A percentile compares a stretch with the other conserved stretches of the same genome.
phyloP scores from a whole-genome alignment of 371 early-diverging fungal species.

The Blastocladiella emersonii region DNA sequence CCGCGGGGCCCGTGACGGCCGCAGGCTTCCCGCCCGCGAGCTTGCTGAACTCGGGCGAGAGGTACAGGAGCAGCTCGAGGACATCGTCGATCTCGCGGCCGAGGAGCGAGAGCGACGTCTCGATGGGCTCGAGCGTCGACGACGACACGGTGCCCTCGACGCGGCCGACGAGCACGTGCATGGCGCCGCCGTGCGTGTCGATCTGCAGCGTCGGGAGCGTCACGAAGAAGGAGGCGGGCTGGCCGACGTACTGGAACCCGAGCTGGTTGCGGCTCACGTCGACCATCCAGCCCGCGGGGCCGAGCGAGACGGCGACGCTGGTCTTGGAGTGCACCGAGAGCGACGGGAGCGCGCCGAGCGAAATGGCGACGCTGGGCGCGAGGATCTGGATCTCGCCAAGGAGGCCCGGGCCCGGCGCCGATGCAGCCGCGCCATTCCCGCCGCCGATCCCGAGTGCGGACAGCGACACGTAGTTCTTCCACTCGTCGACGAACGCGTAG shows the following conservation, averaged over 20 bases:
- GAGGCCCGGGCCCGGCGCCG: neutral
- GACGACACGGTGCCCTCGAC: neutral
- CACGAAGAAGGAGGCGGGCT: neutral
- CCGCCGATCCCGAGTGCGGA: conserved; percentile 20
- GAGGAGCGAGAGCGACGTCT: conserved; percentile 29
- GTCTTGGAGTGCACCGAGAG: neutral
- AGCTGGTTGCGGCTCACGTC: neutral
- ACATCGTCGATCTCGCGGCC: conserved; percentile 65
- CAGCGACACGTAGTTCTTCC: conserved; percentile 57
- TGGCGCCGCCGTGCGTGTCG: neutral
- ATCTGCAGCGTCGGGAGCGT: neutral
- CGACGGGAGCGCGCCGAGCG: neutral
- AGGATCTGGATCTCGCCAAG: neutral
- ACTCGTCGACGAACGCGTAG: conserved; percentile 62
- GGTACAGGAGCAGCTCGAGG: conserved; percentile 50
- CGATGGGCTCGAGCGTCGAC: neutral
- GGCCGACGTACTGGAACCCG: neutral
- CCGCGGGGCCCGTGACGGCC: too few species aligned
- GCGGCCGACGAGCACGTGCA: neutral
- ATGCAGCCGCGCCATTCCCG: neutral
- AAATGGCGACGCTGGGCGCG: neutral
- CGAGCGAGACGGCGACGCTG: neutral
- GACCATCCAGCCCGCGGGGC: neutral
- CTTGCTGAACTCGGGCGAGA: conserved; percentile 16
- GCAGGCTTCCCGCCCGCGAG: neutral